Evolutionary conservation across 2,329 filamentous ascomycete genomes (phyloP).

Genomic region (Phaeosphaeria sp.): DNA sequence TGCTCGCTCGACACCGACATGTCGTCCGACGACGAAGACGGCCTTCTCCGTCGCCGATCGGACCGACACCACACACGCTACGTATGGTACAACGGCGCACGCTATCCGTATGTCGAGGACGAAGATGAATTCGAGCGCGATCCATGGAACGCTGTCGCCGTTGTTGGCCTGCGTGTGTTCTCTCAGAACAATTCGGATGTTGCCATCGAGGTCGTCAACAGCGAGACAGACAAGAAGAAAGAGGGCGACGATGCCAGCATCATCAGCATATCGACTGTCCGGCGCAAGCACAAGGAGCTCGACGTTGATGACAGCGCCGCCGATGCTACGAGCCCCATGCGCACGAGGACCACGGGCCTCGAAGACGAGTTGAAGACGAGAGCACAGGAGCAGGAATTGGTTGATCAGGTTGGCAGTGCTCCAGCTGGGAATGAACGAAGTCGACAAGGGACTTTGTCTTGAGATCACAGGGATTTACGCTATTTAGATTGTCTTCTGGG

Average conservation of each 20-base stretch:
- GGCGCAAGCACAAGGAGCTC: conserved; percentile 42
- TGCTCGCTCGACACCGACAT: conserved; percentile 34
- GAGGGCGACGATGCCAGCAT: conserved; percentile 34
- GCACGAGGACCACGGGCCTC: conserved; percentile 34
- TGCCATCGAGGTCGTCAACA: conserved; percentile 59
- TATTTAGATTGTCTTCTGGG: background rate
- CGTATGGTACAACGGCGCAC: conserved; percentile 26
- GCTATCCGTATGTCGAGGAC: conserved; percentile 38
- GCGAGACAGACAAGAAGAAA: conserved; percentile 36
- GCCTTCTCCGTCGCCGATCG: conserved; percentile 11
- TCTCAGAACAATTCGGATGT: conserved; percentile 59
- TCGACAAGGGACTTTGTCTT: conserved; percentile 37
- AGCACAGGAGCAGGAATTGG: conserved; percentile 24
- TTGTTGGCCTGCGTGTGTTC: conserved; percentile 66
- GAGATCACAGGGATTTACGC: background rate
- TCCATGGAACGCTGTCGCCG: conserved; percentile 68
- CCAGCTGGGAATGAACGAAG: conserved; percentile 38
- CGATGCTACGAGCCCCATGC: conserved; percentile 47
- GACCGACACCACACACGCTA: conserved; percentile 25
- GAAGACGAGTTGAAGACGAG: conserved; percentile 32
- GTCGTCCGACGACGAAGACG: conserved; percentile 26
- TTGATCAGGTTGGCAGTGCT: conserved; percentile 32
- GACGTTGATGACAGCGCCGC: conserved; percentile 51
- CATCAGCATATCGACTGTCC: conserved; percentile 23
- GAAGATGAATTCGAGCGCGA: conserved; percentile 56